Conservation (phyloP, 805 yeast species). For the Candida krabiensis region DNA sequence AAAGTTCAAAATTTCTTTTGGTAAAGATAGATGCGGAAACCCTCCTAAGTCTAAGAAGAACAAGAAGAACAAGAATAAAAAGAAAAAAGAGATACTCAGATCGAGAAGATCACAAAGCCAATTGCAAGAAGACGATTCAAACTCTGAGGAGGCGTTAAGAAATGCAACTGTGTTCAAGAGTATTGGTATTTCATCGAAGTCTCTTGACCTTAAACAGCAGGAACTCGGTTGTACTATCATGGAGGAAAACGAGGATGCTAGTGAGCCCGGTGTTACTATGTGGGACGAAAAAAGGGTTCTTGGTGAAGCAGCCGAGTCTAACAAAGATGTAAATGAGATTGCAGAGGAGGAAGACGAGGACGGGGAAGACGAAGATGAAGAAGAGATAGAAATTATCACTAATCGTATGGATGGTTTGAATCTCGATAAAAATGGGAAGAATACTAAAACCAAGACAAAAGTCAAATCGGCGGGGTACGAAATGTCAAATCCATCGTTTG, state of each 20-base stretch:
- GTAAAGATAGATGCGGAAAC: conserved; percentile 76
- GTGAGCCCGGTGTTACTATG: not conserved
- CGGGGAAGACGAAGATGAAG: conserved; percentile 12
- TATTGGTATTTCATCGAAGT: conserved; percentile 27
- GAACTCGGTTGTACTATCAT: not conserved
- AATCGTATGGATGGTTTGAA: conserved; percentile 2
- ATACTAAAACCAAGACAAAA: not conserved
- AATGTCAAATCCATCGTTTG: conserved; percentile 9
- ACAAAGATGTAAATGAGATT: conserved; percentile 1
- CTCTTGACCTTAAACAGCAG: conserved; percentile 10
- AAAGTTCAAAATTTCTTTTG: conserved; percentile 62
- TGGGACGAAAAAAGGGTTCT: conserved; percentile 1
- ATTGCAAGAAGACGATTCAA: conserved; percentile 6
- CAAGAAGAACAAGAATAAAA: conserved; percentile 43
- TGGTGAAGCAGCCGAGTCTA: not conserved
- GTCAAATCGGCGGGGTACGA: conserved; percentile 7
- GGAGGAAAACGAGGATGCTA: conserved; percentile 3
- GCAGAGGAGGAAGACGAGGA: conserved; percentile 6
- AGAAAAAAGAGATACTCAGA: conserved; percentile 21
- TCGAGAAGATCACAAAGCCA: conserved; percentile 6
- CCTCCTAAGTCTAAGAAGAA: conserved; percentile 52
- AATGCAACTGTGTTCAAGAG: conserved; percentile 21
- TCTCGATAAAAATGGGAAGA: not conserved
- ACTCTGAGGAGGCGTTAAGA: conserved; percentile 9
- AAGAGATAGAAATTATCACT: conserved; percentile 16